A percentile compares a stretch with the other conserved stretches of the same genome.
These are phyloP conservation scores for Tuber brumale DNA, from an alignment of 495 filamentous ascomycete genomes.

Conservation along the genomic window DNA sequence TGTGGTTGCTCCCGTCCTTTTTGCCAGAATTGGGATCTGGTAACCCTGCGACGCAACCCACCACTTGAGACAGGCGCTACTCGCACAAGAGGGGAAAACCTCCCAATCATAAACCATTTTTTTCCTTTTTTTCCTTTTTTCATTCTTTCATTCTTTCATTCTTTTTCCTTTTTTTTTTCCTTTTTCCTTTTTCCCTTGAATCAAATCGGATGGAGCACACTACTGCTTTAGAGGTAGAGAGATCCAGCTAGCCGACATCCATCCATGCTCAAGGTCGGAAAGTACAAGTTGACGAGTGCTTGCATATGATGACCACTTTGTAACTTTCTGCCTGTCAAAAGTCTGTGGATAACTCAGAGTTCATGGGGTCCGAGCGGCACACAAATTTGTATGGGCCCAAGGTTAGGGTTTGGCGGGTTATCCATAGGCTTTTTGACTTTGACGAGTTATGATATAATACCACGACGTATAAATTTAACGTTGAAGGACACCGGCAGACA, in stretches of 20 bases:
- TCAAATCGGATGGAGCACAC: neutral
- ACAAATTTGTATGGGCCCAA: neutral
- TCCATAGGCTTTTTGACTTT: neutral
- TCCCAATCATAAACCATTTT: neutral
- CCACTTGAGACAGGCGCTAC: slow-evolving; percentile 2
- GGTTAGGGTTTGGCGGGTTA: neutral
- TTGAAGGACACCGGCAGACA: neutral
- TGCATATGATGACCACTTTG: neutral
- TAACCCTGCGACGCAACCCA: slow-evolving; percentile 22
- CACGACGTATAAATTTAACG: neutral
- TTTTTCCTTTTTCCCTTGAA: neutral
- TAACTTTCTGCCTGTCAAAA: neutral
- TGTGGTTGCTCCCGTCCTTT: slow-evolving; percentile 35
- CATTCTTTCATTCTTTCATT: too few relatives aligned
- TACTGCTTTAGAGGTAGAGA: neutral
- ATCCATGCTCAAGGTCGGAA: slow-evolving; percentile 6
- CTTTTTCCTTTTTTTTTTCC: neutral
- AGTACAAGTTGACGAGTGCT: neutral
- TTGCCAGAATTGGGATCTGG: slow-evolving; percentile 36
- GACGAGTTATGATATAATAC: neutral
- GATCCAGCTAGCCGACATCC: slow-evolving; percentile 12
- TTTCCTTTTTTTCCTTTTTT: neutral
- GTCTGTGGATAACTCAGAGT: neutral
- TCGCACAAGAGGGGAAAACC: neutral
- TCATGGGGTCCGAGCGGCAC: neutral